Conservation (phyloP, 805 yeast genomes). For the Lipomyces chichibuensis region DNA sequence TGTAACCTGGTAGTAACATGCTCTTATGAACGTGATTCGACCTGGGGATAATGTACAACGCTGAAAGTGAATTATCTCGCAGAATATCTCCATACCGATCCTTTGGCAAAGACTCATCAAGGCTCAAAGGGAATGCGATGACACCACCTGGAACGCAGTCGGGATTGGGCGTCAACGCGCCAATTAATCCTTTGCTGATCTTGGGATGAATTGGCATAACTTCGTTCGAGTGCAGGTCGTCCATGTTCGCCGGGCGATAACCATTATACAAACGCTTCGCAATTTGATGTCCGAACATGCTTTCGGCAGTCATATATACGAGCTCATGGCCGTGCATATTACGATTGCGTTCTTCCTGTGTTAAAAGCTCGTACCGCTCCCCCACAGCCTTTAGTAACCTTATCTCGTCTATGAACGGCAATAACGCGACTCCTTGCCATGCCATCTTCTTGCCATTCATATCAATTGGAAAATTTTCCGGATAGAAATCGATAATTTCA, state of each 20-base stretch:
- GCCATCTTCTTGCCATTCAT: conserved; percentile 95
- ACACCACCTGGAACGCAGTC: conserved; percentile 23
- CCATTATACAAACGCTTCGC: conserved; percentile 48
- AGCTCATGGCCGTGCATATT: conserved; percentile 73
- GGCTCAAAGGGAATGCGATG: conserved; percentile 28
- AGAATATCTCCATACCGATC: conserved; percentile 45
- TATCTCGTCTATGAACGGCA: conserved; percentile 89
- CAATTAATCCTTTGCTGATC: conserved; percentile 40
- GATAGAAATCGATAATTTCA: conserved; percentile 88
- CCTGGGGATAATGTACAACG: conserved; percentile 65
- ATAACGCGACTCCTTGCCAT: conserved; percentile 91
- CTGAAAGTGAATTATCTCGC: conserved; percentile 48
- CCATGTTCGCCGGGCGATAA: conserved; percentile 41
- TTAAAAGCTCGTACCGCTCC: conserved; percentile 61
- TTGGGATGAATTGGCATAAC: conserved; percentile 31
- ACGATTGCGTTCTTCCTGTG: conserved; percentile 69
- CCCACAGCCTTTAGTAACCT: conserved; percentile 69
- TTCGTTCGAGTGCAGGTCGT: conserved; percentile 40
- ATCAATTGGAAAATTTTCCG: conserved; percentile 83
- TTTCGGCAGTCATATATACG: conserved; percentile 65
- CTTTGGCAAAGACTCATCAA: conserved; percentile 15
- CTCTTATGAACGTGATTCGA: conserved; percentile 65
- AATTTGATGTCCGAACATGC: conserved; percentile 54
- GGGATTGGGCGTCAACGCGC: conserved; percentile 41
- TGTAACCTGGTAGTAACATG: conserved; percentile 79